Percentiles rank a stretch among this genome's conserved stretches.
Conservation (phyloP, 495 filamentous ascomycete species). For the Talaromyces nanjingensis region DNA sequence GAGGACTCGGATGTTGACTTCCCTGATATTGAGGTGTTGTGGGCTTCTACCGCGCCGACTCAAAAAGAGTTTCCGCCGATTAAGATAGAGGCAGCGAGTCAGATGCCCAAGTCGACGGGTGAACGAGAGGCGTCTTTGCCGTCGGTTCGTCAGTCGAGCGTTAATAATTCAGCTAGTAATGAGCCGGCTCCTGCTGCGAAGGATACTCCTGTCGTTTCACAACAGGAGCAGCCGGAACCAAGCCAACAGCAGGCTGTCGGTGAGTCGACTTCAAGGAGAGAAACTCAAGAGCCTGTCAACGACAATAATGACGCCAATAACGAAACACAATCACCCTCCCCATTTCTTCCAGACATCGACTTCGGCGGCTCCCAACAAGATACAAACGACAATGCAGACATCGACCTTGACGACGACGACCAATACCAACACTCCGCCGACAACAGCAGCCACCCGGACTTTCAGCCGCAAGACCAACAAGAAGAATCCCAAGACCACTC, state of each 20-base stretch:
- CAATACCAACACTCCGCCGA: constrained; percentile 1
- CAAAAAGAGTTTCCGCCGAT: not conserved
- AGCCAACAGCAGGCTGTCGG: not conserved
- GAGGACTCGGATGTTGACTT: not conserved
- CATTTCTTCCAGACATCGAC: not conserved
- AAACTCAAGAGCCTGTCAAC: not conserved
- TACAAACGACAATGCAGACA: not conserved
- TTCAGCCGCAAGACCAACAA: constrained; percentile 4
- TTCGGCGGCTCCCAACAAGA: not conserved
- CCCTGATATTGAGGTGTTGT: not conserved
- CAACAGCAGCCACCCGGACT: not conserved
- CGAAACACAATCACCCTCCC: not conserved
- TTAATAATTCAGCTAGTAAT: not conserved
- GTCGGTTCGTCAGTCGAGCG: not conserved
- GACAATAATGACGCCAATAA: not conserved
- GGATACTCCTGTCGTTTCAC: not conserved
- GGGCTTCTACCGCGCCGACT: constrained; percentile 7
- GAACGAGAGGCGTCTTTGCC: not conserved
- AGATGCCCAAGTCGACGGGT: not conserved
- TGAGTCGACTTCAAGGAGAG: not conserved
- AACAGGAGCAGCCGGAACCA: not conserved
- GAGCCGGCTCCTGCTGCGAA: not conserved
- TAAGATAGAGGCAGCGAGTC: not conserved
- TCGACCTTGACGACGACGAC: not conserved
- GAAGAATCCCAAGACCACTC: constrained; percentile 5